A percentile compares a stretch with the other conserved stretches of the same genome.
Evolutionary conservation across 441 rosid genomes (phyloP).

Genomic region (Populus trichocarpa): DNA sequence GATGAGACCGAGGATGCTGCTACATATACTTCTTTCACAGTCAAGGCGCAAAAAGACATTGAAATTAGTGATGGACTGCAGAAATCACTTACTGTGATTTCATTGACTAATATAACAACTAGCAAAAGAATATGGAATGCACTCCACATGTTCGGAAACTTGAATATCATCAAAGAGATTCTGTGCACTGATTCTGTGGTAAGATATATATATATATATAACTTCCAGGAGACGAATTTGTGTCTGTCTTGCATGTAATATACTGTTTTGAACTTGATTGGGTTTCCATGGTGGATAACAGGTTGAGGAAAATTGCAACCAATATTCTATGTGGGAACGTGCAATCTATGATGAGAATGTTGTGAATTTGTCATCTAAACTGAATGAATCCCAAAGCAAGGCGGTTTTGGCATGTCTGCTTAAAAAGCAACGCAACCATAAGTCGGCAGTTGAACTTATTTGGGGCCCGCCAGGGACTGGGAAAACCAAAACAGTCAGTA

Average conservation of each 20-base stretch:
- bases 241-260: background rate
- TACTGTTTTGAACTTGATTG: background rate
- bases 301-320: slow-evolving; percentile 25
- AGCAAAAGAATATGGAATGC: slow-evolving; percentile 54
- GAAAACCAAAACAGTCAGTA: slow-evolving; percentile 49
- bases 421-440: slow-evolving; percentile 28
- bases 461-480: slow-evolving; percentile 86
- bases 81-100: slow-evolving; percentile 32
- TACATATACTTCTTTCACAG: slow-evolving; percentile 22
- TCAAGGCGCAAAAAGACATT: slow-evolving; percentile 18
- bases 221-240: background rate
- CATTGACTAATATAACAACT: slow-evolving; percentile 39
- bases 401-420: slow-evolving; percentile 34
- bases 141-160: slow-evolving; percentile 29
- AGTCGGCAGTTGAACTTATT: slow-evolving; percentile 39
- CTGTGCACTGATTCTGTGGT: slow-evolving; percentile 35
- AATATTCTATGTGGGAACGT: slow-evolving; percentile 4
- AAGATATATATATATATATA: slow-evolving; percentile 1
- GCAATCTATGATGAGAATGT: slow-evolving; percentile 4
- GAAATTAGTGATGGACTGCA: slow-evolving; percentile 7
- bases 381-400: slow-evolving; percentile 42
- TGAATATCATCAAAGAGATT: slow-evolving; percentile 32
- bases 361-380: slow-evolving; percentile 6
- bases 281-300: slow-evolving; percentile 2
- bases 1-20: slow-evolving; percentile 19